Evolutionary conservation across 2,329 filamentous ascomycete species (phyloP).

Genomic region (Ophiostoma ulmi): DNA sequence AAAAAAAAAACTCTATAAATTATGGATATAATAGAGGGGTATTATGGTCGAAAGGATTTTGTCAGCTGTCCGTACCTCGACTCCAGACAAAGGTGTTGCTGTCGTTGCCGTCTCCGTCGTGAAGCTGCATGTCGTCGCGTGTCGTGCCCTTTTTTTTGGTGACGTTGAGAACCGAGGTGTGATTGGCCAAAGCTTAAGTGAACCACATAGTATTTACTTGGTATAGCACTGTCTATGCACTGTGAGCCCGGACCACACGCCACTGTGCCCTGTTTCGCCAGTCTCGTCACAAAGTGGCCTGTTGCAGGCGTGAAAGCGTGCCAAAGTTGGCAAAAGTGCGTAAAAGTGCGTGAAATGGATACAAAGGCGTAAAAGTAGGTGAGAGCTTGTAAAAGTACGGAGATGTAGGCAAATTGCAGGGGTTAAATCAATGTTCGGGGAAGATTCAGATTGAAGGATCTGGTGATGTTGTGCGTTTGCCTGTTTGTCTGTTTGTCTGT

Average conservation of each 20-base stretch:
- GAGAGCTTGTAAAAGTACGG: not conserved
- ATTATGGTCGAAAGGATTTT: not conserved
- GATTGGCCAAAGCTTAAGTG: not conserved
- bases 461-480: not conserved
- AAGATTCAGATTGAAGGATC: not conserved
- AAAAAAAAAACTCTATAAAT: not conserved
- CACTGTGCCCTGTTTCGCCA: constrained; percentile 10
- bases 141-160: not conserved
- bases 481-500: not conserved
- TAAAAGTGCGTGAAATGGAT: not conserved
- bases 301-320: constrained; percentile 1
- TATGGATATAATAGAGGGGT: not conserved
- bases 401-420: constrained; percentile 2
- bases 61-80: not conserved
- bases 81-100: not conserved
- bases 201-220: not conserved
- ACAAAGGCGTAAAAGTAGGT: not conserved
- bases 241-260: not conserved
- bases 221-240: not conserved
- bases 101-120: not conserved
- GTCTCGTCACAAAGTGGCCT: constrained; percentile 13
- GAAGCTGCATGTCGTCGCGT: constrained; percentile 6
- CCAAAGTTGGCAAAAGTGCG: not conserved
- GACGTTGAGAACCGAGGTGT: not conserved
- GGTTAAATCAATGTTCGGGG: not conserved